These are phyloP conservation scores for Paracoccidioides brasiliensis DNA, from an alignment of 2,329 filamentous ascomycete genomes.

Conservation along the genomic window DNA sequence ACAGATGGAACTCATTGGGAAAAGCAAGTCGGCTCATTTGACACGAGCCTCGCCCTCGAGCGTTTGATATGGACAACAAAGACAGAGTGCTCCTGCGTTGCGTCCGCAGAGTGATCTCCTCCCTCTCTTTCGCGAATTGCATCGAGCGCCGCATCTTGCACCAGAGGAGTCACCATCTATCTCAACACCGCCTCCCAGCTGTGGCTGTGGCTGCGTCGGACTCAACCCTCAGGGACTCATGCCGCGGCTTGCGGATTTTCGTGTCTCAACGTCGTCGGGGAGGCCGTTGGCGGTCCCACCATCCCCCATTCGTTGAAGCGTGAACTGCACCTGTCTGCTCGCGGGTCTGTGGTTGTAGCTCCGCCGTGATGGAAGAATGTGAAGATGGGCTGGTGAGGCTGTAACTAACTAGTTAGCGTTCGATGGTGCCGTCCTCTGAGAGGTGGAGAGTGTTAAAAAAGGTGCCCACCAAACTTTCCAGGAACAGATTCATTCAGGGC, in stretches of 20 bases:
- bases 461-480: neutral
- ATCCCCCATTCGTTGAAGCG: neutral
- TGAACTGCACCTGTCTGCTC: neutral
- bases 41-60: neutral
- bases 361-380: neutral
- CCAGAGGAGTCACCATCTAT: neutral
- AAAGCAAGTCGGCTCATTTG: neutral
- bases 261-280: neutral
- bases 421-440: neutral
- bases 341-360: neutral
- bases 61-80: neutral
- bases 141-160: constrained; percentile 1
- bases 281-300: neutral
- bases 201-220: neutral
- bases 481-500: no score
- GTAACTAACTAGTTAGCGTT: no score
- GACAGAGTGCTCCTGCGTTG: neutral
- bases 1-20: neutral
- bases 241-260: neutral
- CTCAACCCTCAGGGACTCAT: neutral
- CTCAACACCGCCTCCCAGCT: neutral
- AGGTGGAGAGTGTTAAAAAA: neutral
- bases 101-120: neutral
- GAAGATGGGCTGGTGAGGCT: neutral
- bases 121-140: neutral